phyloP scores from a whole-genome alignment of 2,329 filamentous ascomycete genomes.

The Colletotrichum sidae region DNA sequence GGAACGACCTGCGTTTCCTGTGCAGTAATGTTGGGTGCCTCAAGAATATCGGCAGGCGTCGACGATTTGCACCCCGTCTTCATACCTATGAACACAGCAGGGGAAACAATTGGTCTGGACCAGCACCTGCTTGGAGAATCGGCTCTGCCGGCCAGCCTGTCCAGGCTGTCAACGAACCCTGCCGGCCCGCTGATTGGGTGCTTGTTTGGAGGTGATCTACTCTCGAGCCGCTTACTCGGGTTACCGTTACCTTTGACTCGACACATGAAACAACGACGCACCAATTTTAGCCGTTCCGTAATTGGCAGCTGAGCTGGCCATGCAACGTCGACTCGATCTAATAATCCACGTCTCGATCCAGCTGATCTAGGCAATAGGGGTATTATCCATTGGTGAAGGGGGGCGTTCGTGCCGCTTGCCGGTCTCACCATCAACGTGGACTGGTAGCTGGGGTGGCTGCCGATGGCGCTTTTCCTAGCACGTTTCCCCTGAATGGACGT shows the following conservation, averaged over 20 bases:
- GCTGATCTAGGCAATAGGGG: not conserved
- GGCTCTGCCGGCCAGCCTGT: slow-evolving; percentile 12
- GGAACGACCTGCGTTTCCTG: too few species aligned
- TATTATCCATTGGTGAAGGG: too few species aligned
- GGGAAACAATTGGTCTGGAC: not conserved
- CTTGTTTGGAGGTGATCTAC: slow-evolving; percentile 30
- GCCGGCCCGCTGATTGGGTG: slow-evolving; percentile 19
- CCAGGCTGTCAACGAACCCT: slow-evolving; percentile 10
- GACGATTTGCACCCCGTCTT: too few species aligned
- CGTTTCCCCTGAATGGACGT: not conserved
- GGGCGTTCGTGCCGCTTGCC: slow-evolving; percentile 1
- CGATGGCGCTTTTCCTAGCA: not conserved
- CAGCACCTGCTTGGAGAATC: slow-evolving; percentile 9
- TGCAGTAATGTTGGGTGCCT: too few species aligned
- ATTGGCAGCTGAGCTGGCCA: not conserved
- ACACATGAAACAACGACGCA: slow-evolving; percentile 32
- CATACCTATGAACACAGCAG: too few species aligned
- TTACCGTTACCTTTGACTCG: slow-evolving; percentile 24
- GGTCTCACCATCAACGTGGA: slow-evolving; percentile 7
- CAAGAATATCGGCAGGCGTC: too few species aligned
- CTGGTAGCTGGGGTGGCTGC: not conserved
- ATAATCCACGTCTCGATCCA: not conserved
- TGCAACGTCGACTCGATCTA: slow-evolving; percentile 13
- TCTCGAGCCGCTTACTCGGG: slow-evolving; percentile 32
- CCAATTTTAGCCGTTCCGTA: slow-evolving; percentile 21